These are phyloP conservation scores for Termitomyces sp. DNA, from an alignment of 768 basidiomycete species.

Conservation along the genomic window DNA sequence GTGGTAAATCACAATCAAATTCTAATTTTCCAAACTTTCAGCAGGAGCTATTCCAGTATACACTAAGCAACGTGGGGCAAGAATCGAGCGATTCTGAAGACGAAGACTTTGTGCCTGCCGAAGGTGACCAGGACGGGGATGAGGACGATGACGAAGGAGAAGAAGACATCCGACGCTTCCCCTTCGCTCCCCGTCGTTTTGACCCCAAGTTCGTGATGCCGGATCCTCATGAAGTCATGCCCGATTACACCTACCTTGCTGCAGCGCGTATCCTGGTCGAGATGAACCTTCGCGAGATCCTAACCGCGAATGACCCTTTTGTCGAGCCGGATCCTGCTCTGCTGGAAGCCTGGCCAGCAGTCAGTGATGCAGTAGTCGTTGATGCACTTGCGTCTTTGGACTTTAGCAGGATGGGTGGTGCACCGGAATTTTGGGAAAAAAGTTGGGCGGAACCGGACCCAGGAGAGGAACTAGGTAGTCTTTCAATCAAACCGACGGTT, in stretches of 20 bases:
- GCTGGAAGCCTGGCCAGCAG: neutral
- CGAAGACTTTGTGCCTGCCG: slow-evolving; percentile 13
- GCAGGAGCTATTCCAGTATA: slow-evolving; percentile 10
- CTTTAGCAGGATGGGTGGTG: slow-evolving; percentile 34
- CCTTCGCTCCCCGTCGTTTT: slow-evolving; percentile 14
- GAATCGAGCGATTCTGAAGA: slow-evolving; percentile 11
- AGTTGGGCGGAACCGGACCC: neutral
- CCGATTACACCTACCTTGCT: slow-evolving; percentile 49
- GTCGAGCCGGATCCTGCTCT: neutral
- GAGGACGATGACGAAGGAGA: slow-evolving; percentile 8
- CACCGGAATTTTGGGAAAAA: slow-evolving; percentile 34
- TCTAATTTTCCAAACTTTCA: slow-evolving; percentile 11
- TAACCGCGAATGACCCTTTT: slow-evolving; percentile 11
- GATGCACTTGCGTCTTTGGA: slow-evolving; percentile 23
- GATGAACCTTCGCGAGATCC: slow-evolving; percentile 40
- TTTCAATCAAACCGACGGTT: neutral
- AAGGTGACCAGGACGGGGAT: slow-evolving; percentile 8
- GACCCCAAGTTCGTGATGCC: slow-evolving; percentile 15
- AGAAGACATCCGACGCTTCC: slow-evolving; percentile 7
- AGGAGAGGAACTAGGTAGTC: neutral
- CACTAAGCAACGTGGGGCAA: slow-evolving; percentile 5
- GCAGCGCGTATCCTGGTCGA: slow-evolving; percentile 48
- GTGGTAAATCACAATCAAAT: neutral
- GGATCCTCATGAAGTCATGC: slow-evolving; percentile 22
- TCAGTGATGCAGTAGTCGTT: slow-evolving; percentile 1